Evolutionary conservation across 2,329 filamentous ascomycete genomes (phyloP).

Genomic region (Simplicillium sp.): DNA sequence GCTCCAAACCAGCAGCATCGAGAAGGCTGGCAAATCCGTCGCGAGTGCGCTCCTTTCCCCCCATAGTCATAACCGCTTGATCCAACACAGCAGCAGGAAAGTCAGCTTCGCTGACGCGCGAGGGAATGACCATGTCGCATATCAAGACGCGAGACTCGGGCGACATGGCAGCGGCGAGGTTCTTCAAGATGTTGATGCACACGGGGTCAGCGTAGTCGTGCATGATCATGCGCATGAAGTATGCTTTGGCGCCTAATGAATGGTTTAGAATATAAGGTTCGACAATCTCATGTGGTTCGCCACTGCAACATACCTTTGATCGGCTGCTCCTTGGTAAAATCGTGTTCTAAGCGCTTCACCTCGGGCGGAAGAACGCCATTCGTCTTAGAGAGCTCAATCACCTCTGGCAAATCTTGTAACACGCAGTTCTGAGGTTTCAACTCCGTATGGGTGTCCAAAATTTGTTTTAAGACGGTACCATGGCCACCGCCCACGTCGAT

Average conservation of each 20-base stretch:
- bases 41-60: conserved; percentile 21
- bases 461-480: conserved; percentile 17
- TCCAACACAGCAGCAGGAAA: conserved; percentile 20
- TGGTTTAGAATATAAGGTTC: no score
- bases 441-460: conserved; percentile 17
- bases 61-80: conserved; percentile 23
- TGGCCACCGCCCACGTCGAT: conserved; percentile 22
- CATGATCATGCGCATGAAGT: conserved; percentile 24
- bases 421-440: conserved; percentile 14
- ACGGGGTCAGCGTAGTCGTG: conserved; percentile 20
- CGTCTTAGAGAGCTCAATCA: conserved; percentile 14
- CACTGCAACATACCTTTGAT: conserved; percentile 14
- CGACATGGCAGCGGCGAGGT: conserved; percentile 17
- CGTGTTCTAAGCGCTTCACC: conserved; percentile 14
- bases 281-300: no score
- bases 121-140: conserved; percentile 21
- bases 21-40: conserved; percentile 18
- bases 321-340: conserved; percentile 19
- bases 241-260: conserved; percentile 22
- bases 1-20: conserved; percentile 17
- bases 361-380: conserved; percentile 11
- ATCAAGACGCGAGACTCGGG: conserved; percentile 17
- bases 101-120: conserved; percentile 17
- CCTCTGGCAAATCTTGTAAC: conserved; percentile 16
- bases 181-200: conserved; percentile 16